These are phyloP conservation scores for Phytophthora tubulina DNA, from an alignment of 352 stramenopile species.

Conservation along the genomic window DNA sequence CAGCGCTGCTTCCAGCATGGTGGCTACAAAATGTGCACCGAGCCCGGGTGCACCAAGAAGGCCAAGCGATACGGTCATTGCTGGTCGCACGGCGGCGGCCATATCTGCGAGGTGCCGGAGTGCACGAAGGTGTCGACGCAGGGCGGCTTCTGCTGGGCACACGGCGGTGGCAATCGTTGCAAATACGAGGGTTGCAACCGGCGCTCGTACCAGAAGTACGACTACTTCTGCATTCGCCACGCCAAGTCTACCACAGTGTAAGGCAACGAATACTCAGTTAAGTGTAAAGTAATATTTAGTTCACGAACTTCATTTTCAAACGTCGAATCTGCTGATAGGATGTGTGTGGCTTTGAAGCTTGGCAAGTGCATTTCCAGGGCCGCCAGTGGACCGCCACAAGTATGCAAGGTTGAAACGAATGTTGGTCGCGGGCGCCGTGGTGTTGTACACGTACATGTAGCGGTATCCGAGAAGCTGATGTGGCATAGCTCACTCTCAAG, in stretches of 20 bases:
- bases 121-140: slow-evolving; percentile 74
- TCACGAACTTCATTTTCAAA: not conserved
- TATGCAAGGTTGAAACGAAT: not conserved
- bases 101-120: slow-evolving; percentile 62
- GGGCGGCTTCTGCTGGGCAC: slow-evolving; percentile 71
- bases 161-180: slow-evolving; percentile 73
- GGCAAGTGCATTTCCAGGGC: not conserved
- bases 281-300: slow-evolving; percentile 25
- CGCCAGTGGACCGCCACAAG: too few relatives aligned
- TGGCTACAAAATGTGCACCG: slow-evolving; percentile 74
- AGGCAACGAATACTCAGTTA: slow-evolving; percentile 7
- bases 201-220: slow-evolving; percentile 73
- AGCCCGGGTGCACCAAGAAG: slow-evolving; percentile 67
- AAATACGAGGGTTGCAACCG: slow-evolving; percentile 63
- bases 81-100: slow-evolving; percentile 70
- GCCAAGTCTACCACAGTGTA: slow-evolving; percentile 15
- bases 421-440: not conserved
- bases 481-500: not conserved
- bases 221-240: slow-evolving; percentile 71
- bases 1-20: slow-evolving; percentile 75
- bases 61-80: slow-evolving; percentile 74
- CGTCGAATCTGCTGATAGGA: not conserved
- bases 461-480: slow-evolving; percentile 15
- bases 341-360: not conserved
- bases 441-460: not conserved